Evolutionary conservation across 306 rosid genomes (phyloP).

Genomic region (Cucurbita ficifolia): DNA sequence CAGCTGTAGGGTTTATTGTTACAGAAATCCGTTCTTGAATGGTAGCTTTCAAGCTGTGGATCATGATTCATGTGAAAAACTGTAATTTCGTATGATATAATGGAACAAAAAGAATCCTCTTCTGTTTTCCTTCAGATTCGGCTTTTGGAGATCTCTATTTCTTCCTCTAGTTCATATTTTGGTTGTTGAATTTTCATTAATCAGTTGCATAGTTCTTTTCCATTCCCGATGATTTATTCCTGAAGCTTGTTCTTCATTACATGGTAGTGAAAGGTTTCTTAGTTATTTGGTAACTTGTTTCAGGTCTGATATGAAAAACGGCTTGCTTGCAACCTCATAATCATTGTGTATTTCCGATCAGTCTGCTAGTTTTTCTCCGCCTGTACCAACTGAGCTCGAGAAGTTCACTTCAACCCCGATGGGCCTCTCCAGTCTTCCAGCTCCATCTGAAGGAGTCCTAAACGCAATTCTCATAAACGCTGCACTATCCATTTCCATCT

Average conservation of each 20-base stretch:
- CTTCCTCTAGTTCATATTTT: neutral
- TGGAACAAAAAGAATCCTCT: neutral
- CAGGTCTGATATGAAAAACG: neutral
- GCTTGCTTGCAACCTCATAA: neutral
- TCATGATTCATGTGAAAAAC: neutral
- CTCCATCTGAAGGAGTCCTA: constrained; percentile 84
- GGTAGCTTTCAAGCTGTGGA: neutral
- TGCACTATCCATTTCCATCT: constrained; percentile 53
- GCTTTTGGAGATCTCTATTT: neutral
- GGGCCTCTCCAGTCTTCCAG: constrained; percentile 92
- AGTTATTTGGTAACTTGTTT: neutral
- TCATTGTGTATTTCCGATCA: neutral
- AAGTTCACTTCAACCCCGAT: constrained; percentile 15
- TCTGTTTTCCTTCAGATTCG: neutral
- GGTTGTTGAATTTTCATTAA: neutral
- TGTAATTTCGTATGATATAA: neutral
- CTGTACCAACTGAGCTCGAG: neutral
- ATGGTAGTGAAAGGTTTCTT: neutral
- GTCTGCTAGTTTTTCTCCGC: neutral
- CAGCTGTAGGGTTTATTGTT: neutral
- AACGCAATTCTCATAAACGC: constrained; percentile 60
- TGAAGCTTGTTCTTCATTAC: neutral
- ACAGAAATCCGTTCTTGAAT: neutral
- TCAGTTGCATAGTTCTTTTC: neutral
- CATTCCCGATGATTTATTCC: neutral